Evolutionary conservation across 345 rosid genomes (phyloP), one percentile per base, ranked within the genome.

Genomic region (Theobroma cacao): DNA sequence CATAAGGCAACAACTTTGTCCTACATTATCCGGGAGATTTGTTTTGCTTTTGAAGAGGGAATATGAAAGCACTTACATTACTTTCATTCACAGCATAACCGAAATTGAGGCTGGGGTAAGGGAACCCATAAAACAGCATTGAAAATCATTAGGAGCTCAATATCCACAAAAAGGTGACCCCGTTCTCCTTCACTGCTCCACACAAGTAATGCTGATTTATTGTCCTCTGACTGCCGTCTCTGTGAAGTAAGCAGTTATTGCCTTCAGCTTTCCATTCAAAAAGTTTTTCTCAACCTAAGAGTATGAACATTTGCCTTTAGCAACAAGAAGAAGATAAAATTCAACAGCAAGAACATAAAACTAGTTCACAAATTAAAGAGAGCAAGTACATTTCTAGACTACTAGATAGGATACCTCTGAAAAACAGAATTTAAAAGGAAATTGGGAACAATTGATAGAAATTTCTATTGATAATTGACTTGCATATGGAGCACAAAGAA

Each of bases 221-320:
- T 74, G 26, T 59, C 17, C 56, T 74, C 78, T 31, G 69, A 63
- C 68, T 73, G 74, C 68, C 18, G 41, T 74, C 4, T 80, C 79
- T 52, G 60, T 84, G 73, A 87, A 82, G 86, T 96, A 96, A 26
- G 98, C 99, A 74, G 98, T 96, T 74, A 94, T 81, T 61, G 97
- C 97, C 89, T 96, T 94, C 77, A 91, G 84, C 88, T 85, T 94
- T 74, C 97, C 97, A 74, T 94, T 88, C 87, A 96, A 79, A 80
- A 83, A 92, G 89, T 92, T 96, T 78, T 86, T 89, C 87, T 96
- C 99, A 3, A 91, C 91, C 97, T 92, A 90, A 77, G 48, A 80
- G 61, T 61, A 86, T 48, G 33, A 15, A 75, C 41, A 33, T 63
- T 45, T 30, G 17, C 60, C 43, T 50, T 63, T 4, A 75, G 34